These are phyloP conservation scores for Corrigiola litoralis DNA, from an alignment of 179 eudicot species.

Conservation along the genomic window DNA sequence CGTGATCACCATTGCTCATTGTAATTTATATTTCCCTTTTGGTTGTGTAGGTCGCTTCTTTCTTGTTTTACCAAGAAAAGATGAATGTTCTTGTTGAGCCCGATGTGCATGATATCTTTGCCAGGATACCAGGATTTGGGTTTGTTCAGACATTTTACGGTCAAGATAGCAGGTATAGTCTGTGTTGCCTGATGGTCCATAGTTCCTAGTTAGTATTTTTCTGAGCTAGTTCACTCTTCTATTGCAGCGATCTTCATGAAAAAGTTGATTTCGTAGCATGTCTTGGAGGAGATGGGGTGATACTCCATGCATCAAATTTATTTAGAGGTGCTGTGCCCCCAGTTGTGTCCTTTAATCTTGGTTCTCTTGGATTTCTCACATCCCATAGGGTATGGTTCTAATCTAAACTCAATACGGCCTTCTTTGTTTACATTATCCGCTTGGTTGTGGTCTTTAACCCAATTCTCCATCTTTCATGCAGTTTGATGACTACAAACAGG, in stretches of 20 bases:
- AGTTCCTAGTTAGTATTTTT: background rate
- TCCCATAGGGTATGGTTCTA: slow-evolving; percentile 65
- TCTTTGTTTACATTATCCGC: background rate
- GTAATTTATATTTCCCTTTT: background rate
- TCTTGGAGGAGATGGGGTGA: slow-evolving; percentile 98
- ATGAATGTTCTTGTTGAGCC: slow-evolving; percentile 98
- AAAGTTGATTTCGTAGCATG: slow-evolving; percentile 95
- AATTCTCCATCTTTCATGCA: slow-evolving; percentile 27
- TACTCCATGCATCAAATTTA: slow-evolving; percentile 90
- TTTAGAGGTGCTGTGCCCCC: slow-evolving; percentile 94
- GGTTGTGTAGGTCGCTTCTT: slow-evolving; percentile 72
- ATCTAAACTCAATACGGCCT: background rate
- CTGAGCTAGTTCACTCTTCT: slow-evolving; percentile 16
- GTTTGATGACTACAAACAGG: slow-evolving; percentile 83
- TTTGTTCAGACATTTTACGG: slow-evolving; percentile 95
- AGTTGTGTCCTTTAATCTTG: slow-evolving; percentile 96
- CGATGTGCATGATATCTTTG: slow-evolving; percentile 93
- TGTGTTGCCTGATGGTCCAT: slow-evolving; percentile 11
- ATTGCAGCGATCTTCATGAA: slow-evolving; percentile 85
- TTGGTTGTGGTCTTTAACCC: background rate
- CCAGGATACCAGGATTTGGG: slow-evolving; percentile 94
- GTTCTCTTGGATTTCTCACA: slow-evolving; percentile 97
- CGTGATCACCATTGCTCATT: background rate
- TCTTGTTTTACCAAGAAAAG: slow-evolving; percentile 77
- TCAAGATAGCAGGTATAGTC: slow-evolving; percentile 82